Conservation (phyloP, 2,329 filamentous ascomycete species). For the Fusarium sterilihyphosum region DNA sequence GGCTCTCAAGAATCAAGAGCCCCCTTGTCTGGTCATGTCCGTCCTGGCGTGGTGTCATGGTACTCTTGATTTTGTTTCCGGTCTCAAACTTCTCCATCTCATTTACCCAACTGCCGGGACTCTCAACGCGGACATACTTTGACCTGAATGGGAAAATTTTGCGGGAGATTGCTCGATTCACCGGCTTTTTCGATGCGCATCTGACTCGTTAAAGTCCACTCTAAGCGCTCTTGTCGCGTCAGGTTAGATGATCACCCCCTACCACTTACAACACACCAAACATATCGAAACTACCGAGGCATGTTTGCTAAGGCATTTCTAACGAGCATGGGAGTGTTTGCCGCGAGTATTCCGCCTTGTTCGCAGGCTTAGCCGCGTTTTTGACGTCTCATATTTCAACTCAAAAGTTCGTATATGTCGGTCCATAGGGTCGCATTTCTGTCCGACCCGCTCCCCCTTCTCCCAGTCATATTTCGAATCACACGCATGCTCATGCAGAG, state of each 20-base stretch:
- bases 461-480: conserved; percentile 29
- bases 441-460: conserved; percentile 18
- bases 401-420: conserved; percentile 40
- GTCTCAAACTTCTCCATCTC: conserved; percentile 37
- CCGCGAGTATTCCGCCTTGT: conserved; percentile 37
- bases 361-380: conserved; percentile 34
- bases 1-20: conserved; percentile 12
- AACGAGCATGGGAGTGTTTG: conserved; percentile 12
- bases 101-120: conserved; percentile 38
- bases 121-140: conserved; percentile 13
- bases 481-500: conserved; percentile 41
- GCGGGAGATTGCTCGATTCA: conserved; percentile 26
- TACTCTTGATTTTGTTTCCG: conserved; percentile 30
- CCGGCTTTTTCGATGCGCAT: conserved; percentile 5
- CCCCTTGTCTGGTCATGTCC: conserved; percentile 1
- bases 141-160: conserved; percentile 28
- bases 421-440: conserved; percentile 24
- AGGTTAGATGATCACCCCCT: conserved; percentile 22
- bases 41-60: conserved; percentile 8
- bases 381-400: conserved; percentile 37
- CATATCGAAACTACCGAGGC: conserved; percentile 19
- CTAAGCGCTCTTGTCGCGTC: conserved; percentile 43
- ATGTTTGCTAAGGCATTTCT: conserved; percentile 1
- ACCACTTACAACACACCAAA: conserved; percentile 15
- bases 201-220: conserved; percentile 32